A percentile compares a stretch with the other conserved stretches of the same genome.
These are phyloP conservation scores for Hymenoscyphus fraxineus DNA, from an alignment of 2,329 filamentous ascomycete species.

Conservation along the genomic window DNA sequence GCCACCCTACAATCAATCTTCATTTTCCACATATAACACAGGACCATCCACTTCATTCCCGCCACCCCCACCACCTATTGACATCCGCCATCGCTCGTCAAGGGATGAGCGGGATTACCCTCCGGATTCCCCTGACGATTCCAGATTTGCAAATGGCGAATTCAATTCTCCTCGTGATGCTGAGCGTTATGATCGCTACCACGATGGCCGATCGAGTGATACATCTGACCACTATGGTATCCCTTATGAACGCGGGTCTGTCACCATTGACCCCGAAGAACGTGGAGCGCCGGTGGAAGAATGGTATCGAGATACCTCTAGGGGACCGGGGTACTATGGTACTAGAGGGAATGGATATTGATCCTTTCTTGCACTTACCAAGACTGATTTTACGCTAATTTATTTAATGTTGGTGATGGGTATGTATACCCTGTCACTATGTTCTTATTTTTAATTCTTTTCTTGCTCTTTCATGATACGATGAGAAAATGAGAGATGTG, in stretches of 20 bases:
- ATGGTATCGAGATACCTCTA: slow-evolving; percentile 21
- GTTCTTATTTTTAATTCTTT: background rate
- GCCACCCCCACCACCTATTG: slow-evolving; percentile 29
- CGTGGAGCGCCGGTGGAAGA: slow-evolving; percentile 17
- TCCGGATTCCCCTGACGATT: slow-evolving; percentile 25
- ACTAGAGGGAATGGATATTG: background rate
- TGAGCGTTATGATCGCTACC: slow-evolving; percentile 31
- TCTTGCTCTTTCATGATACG: background rate
- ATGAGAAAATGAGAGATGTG: background rate
- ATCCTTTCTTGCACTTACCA: background rate
- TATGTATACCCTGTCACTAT: background rate
- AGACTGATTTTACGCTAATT: background rate
- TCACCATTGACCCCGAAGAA: slow-evolving; percentile 19
- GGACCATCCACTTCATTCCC: slow-evolving; percentile 20
- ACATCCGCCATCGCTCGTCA: slow-evolving; percentile 19
- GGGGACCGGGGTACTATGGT: slow-evolving; percentile 8
- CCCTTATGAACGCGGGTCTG: slow-evolving; percentile 19
- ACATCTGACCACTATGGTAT: slow-evolving; percentile 13
- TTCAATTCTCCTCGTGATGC: slow-evolving; percentile 32
- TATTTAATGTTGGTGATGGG: background rate
- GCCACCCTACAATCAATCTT: background rate
- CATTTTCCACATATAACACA: background rate
- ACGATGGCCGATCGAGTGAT: slow-evolving; percentile 15
- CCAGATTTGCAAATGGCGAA: slow-evolving; percentile 21
- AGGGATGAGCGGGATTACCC: slow-evolving; percentile 23